These are phyloP conservation scores for Backusella macrospora DNA, from an alignment of 192 early-diverging fungal species.

Conservation along the genomic window DNA sequence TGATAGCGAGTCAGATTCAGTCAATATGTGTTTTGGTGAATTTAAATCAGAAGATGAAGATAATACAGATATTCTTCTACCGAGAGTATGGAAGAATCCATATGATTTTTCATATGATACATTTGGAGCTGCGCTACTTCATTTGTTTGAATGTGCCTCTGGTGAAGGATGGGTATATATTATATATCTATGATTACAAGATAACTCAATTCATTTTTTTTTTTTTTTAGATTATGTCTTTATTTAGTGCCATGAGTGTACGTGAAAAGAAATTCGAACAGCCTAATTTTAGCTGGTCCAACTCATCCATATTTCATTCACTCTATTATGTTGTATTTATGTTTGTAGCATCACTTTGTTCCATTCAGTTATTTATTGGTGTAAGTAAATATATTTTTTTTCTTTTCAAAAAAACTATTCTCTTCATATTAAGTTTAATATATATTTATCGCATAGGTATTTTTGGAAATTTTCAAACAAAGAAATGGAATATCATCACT, in stretches of 20 bases:
- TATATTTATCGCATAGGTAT: slow-evolving; percentile 17
- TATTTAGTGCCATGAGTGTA: slow-evolving; percentile 37
- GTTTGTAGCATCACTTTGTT: slow-evolving; percentile 33
- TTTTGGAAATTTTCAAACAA: slow-evolving; percentile 37
- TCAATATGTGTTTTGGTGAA: slow-evolving; percentile 23
- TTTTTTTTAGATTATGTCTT: slow-evolving; percentile 21
- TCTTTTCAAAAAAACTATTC: background rate
- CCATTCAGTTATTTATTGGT: slow-evolving; percentile 38
- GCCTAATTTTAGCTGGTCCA: slow-evolving; percentile 27
- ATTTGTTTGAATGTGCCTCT: slow-evolving; percentile 31
- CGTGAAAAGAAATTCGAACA: background rate
- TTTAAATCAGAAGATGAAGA: slow-evolving; percentile 11
- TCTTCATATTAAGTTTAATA: background rate
- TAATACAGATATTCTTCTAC: slow-evolving; percentile 10
- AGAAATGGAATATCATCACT: slow-evolving; percentile 36
- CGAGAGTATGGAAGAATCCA: slow-evolving; percentile 33
- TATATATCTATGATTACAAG: background rate
- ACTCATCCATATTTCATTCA: slow-evolving; percentile 18
- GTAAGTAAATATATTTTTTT: slow-evolving; percentile 12
- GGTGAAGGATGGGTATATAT: slow-evolving; percentile 37
- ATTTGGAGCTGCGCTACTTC: slow-evolving; percentile 25
- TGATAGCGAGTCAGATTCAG: background rate
- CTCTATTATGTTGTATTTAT: slow-evolving; percentile 34
- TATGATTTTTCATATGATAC: slow-evolving; percentile 31
- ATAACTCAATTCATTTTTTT: background rate